These are phyloP conservation scores for Talaromyces proteolyticus DNA, from an alignment of 495 filamentous ascomycete genomes.

Conservation along the genomic window DNA sequence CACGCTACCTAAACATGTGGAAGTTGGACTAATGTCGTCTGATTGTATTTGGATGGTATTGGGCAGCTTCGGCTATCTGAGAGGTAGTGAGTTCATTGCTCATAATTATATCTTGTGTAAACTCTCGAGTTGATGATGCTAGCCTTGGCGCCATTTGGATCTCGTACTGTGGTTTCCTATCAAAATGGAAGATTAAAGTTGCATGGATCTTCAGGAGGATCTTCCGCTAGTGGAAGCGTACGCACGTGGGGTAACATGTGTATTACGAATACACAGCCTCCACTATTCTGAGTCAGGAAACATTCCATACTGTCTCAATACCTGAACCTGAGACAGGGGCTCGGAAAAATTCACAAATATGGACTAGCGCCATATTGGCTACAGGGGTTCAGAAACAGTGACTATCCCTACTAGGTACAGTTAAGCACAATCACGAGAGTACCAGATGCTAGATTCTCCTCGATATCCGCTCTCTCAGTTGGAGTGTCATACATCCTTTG, in stretches of 20 bases:
- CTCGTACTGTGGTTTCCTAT: not conserved
- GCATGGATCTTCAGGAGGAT: constrained; percentile 3
- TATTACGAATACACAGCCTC: not conserved
- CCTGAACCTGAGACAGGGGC: not conserved
- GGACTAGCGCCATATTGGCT: not conserved
- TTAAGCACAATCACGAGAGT: too few species aligned
- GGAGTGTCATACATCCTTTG: too few species aligned
- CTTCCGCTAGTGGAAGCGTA: constrained; percentile 1
- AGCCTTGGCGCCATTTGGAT: not conserved
- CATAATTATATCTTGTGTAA: constrained; percentile 18
- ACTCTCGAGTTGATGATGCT: constrained; percentile 7
- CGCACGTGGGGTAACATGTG: constrained; percentile 1
- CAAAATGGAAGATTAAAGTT: constrained; percentile 1
- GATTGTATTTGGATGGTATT: constrained; percentile 18
- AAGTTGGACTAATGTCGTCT: constrained; percentile 21
- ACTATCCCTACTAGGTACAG: too few species aligned
- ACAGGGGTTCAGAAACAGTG: constrained; percentile 1
- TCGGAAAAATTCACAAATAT: not conserved
- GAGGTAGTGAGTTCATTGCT: constrained; percentile 13
- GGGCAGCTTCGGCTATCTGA: constrained; percentile 18
- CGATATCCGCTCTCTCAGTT: too few species aligned
- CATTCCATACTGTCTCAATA: constrained; percentile 1
- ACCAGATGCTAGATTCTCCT: too few species aligned
- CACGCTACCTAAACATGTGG: constrained; percentile 19
- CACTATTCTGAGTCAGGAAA: constrained; percentile 1